Conservation (phyloP, 805 yeast genomes). For the Pichia rugopelliculosa region DNA sequence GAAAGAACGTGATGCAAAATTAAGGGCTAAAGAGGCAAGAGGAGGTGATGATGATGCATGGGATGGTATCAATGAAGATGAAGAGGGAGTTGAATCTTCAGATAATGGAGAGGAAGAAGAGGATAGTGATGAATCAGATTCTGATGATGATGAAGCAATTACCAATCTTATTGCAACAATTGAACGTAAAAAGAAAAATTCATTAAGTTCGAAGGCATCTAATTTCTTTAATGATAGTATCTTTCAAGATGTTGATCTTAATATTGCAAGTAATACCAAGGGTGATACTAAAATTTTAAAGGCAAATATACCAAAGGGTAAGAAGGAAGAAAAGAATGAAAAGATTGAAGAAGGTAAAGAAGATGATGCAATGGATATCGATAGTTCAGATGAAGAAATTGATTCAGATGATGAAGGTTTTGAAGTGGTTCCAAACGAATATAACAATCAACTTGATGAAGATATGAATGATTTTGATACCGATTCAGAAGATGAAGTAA, state of each 20-base stretch:
- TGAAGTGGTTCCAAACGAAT: slow-evolving; percentile 40
- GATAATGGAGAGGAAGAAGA: slow-evolving; percentile 29
- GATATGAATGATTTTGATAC: slow-evolving; percentile 39
- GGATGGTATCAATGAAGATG: slow-evolving; percentile 61
- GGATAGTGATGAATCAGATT: slow-evolving; percentile 43
- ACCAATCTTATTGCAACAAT: slow-evolving; percentile 49
- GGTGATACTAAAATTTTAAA: slow-evolving; percentile 11
- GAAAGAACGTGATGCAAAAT: slow-evolving; percentile 62
- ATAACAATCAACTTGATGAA: slow-evolving; percentile 24
- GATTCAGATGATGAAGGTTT: slow-evolving; percentile 26
- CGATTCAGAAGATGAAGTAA: slow-evolving; percentile 45
- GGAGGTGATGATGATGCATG: slow-evolving; percentile 68
- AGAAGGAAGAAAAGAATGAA: slow-evolving; percentile 13
- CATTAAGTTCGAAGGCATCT: slow-evolving; percentile 36
- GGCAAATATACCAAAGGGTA: slow-evolving; percentile 5
- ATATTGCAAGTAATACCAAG: slow-evolving; percentile 14
- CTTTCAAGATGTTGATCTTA: slow-evolving; percentile 41
- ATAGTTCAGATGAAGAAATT: slow-evolving; percentile 15
- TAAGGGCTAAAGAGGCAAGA: slow-evolving; percentile 61
- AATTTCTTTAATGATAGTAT: slow-evolving; percentile 45
- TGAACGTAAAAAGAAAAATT: slow-evolving; percentile 35
- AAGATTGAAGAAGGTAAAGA: slow-evolving; percentile 8
- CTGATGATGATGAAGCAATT: slow-evolving; percentile 70
- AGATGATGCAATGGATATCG: slow-evolving; percentile 14
- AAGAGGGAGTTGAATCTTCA: slow-evolving; percentile 26